Base-by-base conservation (phyloP, 2,329 filamentous ascomycete species). In the Stemphylium vesicarium region DNA sequence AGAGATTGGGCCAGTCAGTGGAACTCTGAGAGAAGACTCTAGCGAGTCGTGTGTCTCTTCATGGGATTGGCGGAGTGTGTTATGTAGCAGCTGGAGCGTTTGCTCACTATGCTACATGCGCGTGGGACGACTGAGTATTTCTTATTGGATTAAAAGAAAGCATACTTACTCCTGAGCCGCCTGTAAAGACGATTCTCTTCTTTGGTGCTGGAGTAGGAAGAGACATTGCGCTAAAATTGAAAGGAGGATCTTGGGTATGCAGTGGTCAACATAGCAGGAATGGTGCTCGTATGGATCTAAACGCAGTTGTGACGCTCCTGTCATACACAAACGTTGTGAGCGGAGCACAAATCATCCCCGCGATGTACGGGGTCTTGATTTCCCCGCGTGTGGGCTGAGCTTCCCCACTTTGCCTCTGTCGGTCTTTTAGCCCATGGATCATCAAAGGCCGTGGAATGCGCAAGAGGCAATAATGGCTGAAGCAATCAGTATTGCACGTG, bases 121-220 rank as follows among this genome's bases (percentile, higher is more conserved):
- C 18, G 10, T 4, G 20, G 15, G 33, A 31, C 9, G 3, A n/a
- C 10, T 4, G 12, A 36, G 22, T 36, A 10, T 15, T 7, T 36
- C n/a, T 16, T 26, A 11, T 9, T 11, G 4, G 20, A 20, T 20
- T 3, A 20, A 32, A 33, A 2, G 16, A 15, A 12, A 36, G 20
- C 20, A 11, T 15, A 47, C 46, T 16, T 46, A 84, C 82, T 44
- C 83, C 82, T 44, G 79, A 81, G 54, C 83, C 83, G 35, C 83
- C 83, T 0, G 83, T 85, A 60, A 85, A 79, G 42, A 84, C 79
- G 56, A 82, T 78, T 31, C 78, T 74, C 62, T 79, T 65, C 38
- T 33, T 42, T 22, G 37, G 29, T 31, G 56, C 15, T 11, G 38
- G 36, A 9, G 50, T 16, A 29, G 45, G 3, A 33, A 49, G 10